These are phyloP conservation scores for Scheffersomyces coipomensis DNA, from an alignment of 805 yeast genomes.

Conservation along the genomic window DNA sequence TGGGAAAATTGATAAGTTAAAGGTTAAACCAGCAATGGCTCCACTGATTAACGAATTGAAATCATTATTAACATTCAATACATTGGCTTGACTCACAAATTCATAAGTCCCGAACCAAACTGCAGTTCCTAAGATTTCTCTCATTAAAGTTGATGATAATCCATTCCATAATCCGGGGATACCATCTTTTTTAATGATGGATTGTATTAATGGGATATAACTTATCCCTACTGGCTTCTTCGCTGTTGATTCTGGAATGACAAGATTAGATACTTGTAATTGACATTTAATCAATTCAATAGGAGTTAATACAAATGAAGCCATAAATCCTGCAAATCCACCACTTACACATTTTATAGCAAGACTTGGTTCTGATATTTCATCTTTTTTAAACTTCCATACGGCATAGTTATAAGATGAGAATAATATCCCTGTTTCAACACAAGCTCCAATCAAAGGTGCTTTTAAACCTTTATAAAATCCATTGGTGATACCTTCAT, in stretches of 20 bases:
- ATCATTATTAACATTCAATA: slow-evolving; percentile 39
- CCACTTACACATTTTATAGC: slow-evolving; percentile 64
- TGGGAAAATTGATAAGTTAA: slow-evolving; percentile 80
- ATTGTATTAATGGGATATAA: slow-evolving; percentile 27
- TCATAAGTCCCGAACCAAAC: slow-evolving; percentile 95
- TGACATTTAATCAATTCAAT: slow-evolving; percentile 89
- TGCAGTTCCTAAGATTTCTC: slow-evolving; percentile 89
- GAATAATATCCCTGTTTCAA: slow-evolving; percentile 82
- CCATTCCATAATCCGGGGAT: slow-evolving; percentile 83
- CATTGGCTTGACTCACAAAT: slow-evolving; percentile 30
- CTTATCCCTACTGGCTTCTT: not conserved
- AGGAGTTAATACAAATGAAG: slow-evolving; percentile 84
- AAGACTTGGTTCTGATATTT: slow-evolving; percentile 22
- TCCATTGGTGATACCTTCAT: slow-evolving; percentile 72
- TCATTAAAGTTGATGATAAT: slow-evolving; percentile 70
- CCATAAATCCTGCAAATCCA: slow-evolving; percentile 76
- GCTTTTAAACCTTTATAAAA: slow-evolving; percentile 79
- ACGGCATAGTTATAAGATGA: slow-evolving; percentile 50
- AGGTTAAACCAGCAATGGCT: slow-evolving; percentile 81
- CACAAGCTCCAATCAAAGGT: slow-evolving; percentile 86
- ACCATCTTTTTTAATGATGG: slow-evolving; percentile 53
- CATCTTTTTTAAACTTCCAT: slow-evolving; percentile 29
- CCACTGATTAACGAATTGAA: slow-evolving; percentile 71
- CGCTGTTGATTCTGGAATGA: slow-evolving; percentile 18
- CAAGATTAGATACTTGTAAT: slow-evolving; percentile 61